A percentile compares a stretch with the other conserved stretches of the same genome.
Conservation (phyloP, 208 protist species). For the Leishmania lainsoni region DNA sequence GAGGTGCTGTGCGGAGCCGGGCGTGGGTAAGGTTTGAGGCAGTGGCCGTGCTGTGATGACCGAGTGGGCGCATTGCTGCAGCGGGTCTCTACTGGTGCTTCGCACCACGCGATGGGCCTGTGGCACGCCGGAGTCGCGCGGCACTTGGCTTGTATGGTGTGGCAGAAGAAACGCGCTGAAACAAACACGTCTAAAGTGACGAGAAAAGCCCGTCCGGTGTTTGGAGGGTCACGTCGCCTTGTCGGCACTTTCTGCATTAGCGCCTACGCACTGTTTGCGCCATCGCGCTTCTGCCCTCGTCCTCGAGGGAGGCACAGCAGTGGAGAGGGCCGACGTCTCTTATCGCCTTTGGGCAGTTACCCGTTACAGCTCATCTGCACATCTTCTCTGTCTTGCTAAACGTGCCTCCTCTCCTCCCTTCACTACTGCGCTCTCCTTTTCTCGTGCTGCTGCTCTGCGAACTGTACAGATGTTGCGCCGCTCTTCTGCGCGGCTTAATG, state of each 20-base stretch:
- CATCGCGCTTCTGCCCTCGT: neutral
- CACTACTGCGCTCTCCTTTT: neutral
- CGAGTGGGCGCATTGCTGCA: neutral
- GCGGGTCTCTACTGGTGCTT: neutral
- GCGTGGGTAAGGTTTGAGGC: neutral
- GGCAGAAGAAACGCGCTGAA: neutral
- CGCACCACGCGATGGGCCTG: neutral
- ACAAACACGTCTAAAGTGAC: neutral
- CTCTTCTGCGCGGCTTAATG: constrained; percentile 9
- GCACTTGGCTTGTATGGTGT: fast-evolving
- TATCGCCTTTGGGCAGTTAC: no score
- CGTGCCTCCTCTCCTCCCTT: neutral
- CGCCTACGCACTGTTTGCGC: neutral
- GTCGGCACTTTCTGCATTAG: neutral
- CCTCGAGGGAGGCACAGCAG: neutral
- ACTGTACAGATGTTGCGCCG: constrained; percentile 30
- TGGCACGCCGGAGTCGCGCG: neutral
- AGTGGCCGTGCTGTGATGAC: neutral
- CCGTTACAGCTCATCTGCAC: no score
- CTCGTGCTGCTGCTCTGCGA: neutral
- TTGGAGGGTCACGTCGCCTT: neutral
- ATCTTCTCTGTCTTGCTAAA: neutral
- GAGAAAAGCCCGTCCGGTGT: neutral
- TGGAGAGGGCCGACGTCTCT: neutral
- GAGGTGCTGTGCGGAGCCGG: neutral